A percentile compares a stretch with the other conserved stretches of the same genome.
These are phyloP conservation scores for Alternaria arbusti DNA, from an alignment of 2,329 filamentous ascomycete species.

Conservation along the genomic window DNA sequence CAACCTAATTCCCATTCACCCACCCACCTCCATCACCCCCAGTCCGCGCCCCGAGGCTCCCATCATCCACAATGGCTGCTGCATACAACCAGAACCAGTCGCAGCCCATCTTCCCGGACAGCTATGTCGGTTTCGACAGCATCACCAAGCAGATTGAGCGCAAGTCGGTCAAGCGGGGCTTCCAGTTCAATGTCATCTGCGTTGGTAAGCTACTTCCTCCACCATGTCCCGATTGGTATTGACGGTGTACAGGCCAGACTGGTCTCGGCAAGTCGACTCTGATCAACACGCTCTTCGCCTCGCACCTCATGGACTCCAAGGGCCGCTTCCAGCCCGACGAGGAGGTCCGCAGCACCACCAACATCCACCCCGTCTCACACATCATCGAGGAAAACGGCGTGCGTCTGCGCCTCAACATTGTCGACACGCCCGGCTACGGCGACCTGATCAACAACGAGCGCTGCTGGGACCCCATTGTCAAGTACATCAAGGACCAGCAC, in stretches of 20 bases:
- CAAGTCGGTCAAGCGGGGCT: conserved; percentile 99
- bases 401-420: conserved; percentile 95
- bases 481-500: conserved; percentile 99
- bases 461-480: conserved; percentile 99
- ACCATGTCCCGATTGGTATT: not conserved
- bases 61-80: conserved; percentile 63
- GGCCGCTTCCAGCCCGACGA: conserved; percentile 92
- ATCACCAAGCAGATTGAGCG: conserved; percentile 99
- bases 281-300: conserved; percentile 99
- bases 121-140: conserved; percentile 99
- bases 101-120: conserved; percentile 79
- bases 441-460: conserved; percentile 99
- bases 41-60: conserved; percentile 30
- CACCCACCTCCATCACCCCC: conserved; percentile 12
- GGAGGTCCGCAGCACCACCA: conserved; percentile 91
- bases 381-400: conserved; percentile 99
- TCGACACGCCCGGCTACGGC: conserved; percentile 97
- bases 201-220: conserved; percentile 80
- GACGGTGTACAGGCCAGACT: conserved; percentile 76
- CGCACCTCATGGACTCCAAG: conserved; percentile 98
- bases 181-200: conserved; percentile 99
- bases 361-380: conserved; percentile 97
- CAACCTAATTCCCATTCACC: conserved; percentile 8
- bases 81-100: conserved; percentile 66
- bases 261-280: conserved; percentile 98